Conservation (phyloP, 2,329 filamentous ascomycete species). For the Beauveria medogensis region DNA sequence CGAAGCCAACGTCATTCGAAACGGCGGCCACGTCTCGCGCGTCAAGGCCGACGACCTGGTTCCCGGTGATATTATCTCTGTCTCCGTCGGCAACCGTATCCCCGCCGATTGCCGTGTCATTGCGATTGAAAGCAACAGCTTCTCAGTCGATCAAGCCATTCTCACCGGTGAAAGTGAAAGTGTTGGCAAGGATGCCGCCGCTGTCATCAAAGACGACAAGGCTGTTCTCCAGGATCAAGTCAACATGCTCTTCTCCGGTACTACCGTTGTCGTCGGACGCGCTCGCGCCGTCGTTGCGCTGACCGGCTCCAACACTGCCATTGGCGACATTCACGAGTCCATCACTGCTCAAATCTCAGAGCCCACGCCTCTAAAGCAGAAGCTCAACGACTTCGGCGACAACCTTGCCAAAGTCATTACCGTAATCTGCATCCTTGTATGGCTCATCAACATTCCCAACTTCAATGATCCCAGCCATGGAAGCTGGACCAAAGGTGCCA, state of each 20-base stretch:
- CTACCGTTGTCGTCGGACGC: constrained; percentile 89
- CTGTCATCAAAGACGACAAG: constrained; percentile 63
- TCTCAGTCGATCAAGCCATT: constrained; percentile 93
- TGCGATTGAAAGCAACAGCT: constrained; percentile 92
- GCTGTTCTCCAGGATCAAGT: constrained; percentile 95
- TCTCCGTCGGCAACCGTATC: constrained; percentile 85
- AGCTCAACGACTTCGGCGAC: constrained; percentile 97
- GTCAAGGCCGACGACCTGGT: constrained; percentile 97
- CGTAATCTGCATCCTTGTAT: constrained; percentile 90
- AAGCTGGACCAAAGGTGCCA: constrained; percentile 90
- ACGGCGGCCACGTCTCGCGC: constrained; percentile 65
- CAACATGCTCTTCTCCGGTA: constrained; percentile 98
- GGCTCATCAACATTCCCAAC: constrained; percentile 97
- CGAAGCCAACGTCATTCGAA: constrained; percentile 85
- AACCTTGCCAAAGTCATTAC: constrained; percentile 96
- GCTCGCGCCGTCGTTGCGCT: constrained; percentile 85
- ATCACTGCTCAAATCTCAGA: constrained; percentile 97
- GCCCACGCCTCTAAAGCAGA: constrained; percentile 94
- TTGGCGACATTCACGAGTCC: constrained; percentile 98
- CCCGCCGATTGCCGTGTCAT: constrained; percentile 90
- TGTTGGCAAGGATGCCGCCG: constrained; percentile 70
- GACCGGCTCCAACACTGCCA: constrained; percentile 84
- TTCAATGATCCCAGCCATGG: constrained; percentile 94
- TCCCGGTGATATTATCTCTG: constrained; percentile 82
- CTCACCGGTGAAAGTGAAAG: constrained; percentile 97